phyloP scores from a whole-genome alignment of 495 filamentous ascomycete genomes.

The Physcia stellaris region DNA sequence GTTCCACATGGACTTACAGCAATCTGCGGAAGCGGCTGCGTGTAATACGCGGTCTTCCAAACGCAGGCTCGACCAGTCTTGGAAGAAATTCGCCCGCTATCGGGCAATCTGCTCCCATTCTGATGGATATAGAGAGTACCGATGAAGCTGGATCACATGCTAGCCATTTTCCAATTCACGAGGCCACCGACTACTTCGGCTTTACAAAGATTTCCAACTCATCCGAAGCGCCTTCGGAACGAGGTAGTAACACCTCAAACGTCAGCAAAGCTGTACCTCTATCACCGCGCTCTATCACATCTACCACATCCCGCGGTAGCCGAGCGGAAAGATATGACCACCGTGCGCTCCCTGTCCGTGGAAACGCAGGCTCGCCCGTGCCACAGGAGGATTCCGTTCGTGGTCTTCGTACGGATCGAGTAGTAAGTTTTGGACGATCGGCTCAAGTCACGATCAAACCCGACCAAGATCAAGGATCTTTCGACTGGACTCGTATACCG shows the following conservation, averaged over 20 bases:
- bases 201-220: too few relatives aligned
- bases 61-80: background rate
- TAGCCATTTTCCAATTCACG: too few relatives aligned
- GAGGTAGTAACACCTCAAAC: background rate
- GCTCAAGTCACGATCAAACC: slow-evolving; percentile 13
- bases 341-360: background rate
- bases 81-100: background rate
- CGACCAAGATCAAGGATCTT: slow-evolving; percentile 19
- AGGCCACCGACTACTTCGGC: background rate
- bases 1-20: slow-evolving; percentile 47
- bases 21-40: slow-evolving; percentile 49
- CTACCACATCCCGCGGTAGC: background rate
- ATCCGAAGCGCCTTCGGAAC: background rate
- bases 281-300: background rate
- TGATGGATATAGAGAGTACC: background rate
- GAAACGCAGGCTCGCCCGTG: background rate
- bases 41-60: slow-evolving; percentile 37
- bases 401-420: slow-evolving; percentile 13
- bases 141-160: too few relatives aligned
- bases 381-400: slow-evolving; percentile 3
- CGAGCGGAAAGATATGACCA: background rate
- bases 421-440: slow-evolving; percentile 20
- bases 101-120: background rate
- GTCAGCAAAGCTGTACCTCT: background rate
- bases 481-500: slow-evolving; percentile 60